Conservation (phyloP, 1,284 basidiomycete genomes). For the Ganoderma boninense region DNA sequence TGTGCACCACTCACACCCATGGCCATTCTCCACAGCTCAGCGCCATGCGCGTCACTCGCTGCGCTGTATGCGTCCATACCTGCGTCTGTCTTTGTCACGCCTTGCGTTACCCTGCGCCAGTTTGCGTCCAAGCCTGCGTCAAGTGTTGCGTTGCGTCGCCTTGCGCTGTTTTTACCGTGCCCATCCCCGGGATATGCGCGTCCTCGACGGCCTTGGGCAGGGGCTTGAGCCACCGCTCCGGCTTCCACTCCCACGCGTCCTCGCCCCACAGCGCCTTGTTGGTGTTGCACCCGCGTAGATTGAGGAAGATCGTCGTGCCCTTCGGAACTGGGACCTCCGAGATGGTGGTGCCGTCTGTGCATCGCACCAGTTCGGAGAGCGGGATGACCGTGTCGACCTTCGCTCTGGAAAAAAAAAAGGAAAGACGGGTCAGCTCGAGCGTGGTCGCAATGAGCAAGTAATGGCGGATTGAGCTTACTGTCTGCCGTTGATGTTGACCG, state of each 20-base stretch:
- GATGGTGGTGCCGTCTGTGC: constrained; percentile 41
- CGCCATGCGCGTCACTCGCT: no score
- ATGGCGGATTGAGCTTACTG: background rate
- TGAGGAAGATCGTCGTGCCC: constrained; percentile 55
- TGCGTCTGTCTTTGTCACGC: no score
- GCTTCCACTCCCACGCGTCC: no score
- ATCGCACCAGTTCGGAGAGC: constrained; percentile 12
- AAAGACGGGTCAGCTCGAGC: background rate
- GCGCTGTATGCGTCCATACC: no score
- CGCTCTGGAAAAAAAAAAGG: constrained; percentile 21
- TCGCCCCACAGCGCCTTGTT: constrained; percentile 56
- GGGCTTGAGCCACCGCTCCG: no score
- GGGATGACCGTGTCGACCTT: constrained; percentile 19
- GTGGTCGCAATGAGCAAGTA: constrained; percentile 16
- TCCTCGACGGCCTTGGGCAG: no score
- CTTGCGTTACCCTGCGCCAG: no score
- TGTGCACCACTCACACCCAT: no score
- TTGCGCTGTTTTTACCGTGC: constrained; percentile 20
- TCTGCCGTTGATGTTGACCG: background rate
- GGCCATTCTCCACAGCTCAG: no score
- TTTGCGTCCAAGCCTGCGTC: no score
- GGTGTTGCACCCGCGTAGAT: constrained; percentile 55
- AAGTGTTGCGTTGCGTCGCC: constrained; percentile 26
- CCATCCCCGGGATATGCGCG: constrained; percentile 29
- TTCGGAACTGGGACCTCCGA: constrained; percentile 50